Evolutionary conservation across 768 basidiomycete species (phyloP).

Genomic region (Lentinula lateritia): DNA sequence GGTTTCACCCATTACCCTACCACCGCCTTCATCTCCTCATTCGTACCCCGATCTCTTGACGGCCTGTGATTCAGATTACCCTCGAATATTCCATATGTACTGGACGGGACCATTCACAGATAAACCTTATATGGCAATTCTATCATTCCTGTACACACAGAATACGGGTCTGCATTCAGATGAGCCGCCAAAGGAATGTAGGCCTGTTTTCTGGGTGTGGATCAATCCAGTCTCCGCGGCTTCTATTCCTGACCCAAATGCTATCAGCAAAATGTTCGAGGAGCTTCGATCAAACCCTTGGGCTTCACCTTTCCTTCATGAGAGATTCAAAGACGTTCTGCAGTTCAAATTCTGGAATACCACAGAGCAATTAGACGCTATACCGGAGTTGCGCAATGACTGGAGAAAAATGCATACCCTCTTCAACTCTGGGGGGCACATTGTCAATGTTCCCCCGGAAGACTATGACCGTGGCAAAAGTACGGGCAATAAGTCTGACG

Average conservation of each 20-base stretch:
- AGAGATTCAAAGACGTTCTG: constrained; percentile 74
- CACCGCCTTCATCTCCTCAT: constrained; percentile 45
- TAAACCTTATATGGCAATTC: constrained; percentile 92
- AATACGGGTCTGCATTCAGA: constrained; percentile 79
- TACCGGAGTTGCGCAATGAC: constrained; percentile 81
- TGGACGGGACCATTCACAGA: constrained; percentile 99
- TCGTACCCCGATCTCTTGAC: constrained; percentile 51
- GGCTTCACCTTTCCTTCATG: constrained; percentile 87
- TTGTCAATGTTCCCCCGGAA: constrained; percentile 57
- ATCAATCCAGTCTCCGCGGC: constrained; percentile 93
- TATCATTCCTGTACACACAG: constrained; percentile 95
- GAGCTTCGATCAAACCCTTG: constrained; percentile 94
- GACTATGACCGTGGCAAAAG: constrained; percentile 15
- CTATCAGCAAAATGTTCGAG: constrained; percentile 85
- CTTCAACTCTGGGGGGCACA: constrained; percentile 84
- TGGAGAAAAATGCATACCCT: constrained; percentile 73
- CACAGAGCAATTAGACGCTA: constrained; percentile 86
- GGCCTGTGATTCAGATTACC: constrained; percentile 80
- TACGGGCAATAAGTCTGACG: constrained; percentile 25
- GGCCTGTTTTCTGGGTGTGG: constrained; percentile 96
- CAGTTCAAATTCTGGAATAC: constrained; percentile 97
- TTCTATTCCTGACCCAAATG: constrained; percentile 71
- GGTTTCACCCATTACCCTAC: constrained; percentile 37
- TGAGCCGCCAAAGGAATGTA: constrained; percentile 49
- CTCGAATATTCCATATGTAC: constrained; percentile 96